Evolutionary conservation across 345 rosid genomes (phyloP).

Genomic region (Heritiera littoralis): DNA sequence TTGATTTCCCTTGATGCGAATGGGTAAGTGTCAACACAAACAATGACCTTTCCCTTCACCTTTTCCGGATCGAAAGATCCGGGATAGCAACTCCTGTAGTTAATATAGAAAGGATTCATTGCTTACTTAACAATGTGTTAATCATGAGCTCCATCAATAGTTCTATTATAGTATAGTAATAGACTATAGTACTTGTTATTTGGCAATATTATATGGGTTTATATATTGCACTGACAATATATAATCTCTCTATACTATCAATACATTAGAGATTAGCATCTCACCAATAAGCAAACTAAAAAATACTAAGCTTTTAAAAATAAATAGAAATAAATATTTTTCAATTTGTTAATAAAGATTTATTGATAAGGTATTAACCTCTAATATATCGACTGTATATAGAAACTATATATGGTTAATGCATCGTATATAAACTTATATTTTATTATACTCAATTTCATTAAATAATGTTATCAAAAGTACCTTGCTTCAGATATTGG

Average conservation of each 20-base stretch:
- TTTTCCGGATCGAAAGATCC: constrained; percentile 63
- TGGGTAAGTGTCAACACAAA: constrained; percentile 47
- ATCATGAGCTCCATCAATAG: background rate
- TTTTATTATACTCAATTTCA: background rate
- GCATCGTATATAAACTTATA: no score
- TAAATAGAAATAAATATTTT: no score
- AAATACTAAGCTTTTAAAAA: no score
- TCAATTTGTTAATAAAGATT: no score
- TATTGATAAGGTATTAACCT: no score
- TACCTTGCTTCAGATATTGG: constrained; percentile 66
- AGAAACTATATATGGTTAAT: no score
- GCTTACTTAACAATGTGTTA: background rate
- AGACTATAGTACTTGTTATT: background rate
- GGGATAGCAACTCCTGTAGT: constrained; percentile 63
- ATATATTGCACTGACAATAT: no score
- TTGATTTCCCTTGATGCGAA: constrained; percentile 38
- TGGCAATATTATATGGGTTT: background rate
- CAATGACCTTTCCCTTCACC: constrained; percentile 60
- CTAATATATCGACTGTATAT: no score
- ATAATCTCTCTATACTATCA: no score
- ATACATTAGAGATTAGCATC: no score
- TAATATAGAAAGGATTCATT: background rate
- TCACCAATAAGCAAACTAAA: no score
- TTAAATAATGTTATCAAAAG: background rate
- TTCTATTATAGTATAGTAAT: no score